Evolutionary conservation across 2,329 filamentous ascomycete genomes (phyloP).

Genomic region (Drechmeria coniospora): DNA sequence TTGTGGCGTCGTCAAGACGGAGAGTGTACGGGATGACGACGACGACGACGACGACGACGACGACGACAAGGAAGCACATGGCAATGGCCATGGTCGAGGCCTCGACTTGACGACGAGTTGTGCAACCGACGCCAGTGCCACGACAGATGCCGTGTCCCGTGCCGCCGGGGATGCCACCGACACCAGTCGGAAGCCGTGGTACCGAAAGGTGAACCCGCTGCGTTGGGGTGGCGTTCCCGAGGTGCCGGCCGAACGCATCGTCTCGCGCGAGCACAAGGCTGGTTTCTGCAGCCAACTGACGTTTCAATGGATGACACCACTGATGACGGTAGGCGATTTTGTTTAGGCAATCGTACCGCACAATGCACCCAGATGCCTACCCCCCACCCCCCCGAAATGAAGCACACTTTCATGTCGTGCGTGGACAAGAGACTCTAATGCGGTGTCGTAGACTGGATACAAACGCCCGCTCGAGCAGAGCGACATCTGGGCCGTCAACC

Average conservation of each 20-base stretch:
- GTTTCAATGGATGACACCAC: constrained; percentile 79
- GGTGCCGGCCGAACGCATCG: constrained; percentile 34
- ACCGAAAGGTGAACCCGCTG: constrained; percentile 45
- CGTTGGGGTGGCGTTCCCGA: constrained; percentile 41
- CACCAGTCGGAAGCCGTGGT: constrained; percentile 39
- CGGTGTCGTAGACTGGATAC: constrained; percentile 58
- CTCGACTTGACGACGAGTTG: constrained; percentile 28
- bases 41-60: constrained; percentile 6
- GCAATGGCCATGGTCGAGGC: neutral
- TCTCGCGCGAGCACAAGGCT: constrained; percentile 58
- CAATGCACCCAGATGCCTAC: too few species aligned
- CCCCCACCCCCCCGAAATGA: too few species aligned
- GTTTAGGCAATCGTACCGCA: neutral
- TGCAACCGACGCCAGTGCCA: constrained; percentile 36
- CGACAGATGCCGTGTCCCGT: too few species aligned
- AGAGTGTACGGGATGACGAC: constrained; percentile 5
- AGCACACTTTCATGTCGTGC: too few species aligned
- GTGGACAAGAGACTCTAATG: too few species aligned
- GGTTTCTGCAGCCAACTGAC: constrained; percentile 59
- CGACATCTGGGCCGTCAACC: constrained; percentile 84
- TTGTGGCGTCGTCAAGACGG: too few species aligned
- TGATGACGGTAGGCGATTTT: constrained; percentile 53
- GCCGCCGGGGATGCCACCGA: constrained; percentile 16
- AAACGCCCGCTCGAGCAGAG: constrained; percentile 66
- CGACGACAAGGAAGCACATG: neutral